phyloP scores from a whole-genome alignment of 495 filamentous ascomycete species.

The Aspergillus olivimuriae region DNA sequence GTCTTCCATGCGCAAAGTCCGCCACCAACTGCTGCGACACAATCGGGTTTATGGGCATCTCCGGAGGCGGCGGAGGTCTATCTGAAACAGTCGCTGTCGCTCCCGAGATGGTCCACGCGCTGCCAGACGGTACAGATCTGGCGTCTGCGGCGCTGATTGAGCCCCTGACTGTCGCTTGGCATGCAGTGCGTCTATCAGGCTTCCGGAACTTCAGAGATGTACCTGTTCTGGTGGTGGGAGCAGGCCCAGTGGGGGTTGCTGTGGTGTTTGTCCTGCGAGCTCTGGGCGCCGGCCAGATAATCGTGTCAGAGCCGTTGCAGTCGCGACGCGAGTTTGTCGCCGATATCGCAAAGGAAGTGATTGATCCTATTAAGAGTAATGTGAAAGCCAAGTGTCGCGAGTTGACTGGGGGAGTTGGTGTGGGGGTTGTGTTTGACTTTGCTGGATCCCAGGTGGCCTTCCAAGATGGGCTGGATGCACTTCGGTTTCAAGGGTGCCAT shows the following conservation, averaged over 20 bases:
- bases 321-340: slow-evolving; percentile 1
- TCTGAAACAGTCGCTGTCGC: slow-evolving; percentile 7
- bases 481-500: slow-evolving; percentile 40
- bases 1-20: slow-evolving; percentile 34
- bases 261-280: slow-evolving; percentile 45
- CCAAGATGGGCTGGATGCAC: slow-evolving; percentile 30
- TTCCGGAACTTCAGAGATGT: slow-evolving; percentile 38
- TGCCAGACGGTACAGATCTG: slow-evolving; percentile 24
- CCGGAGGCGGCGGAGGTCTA: slow-evolving; percentile 24
- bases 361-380: slow-evolving; percentile 43
- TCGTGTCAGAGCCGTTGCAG: slow-evolving; percentile 13
- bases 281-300: slow-evolving; percentile 28
- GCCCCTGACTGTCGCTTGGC: slow-evolving; percentile 53
- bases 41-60: slow-evolving; percentile 44
- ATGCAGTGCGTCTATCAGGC: slow-evolving; percentile 43
- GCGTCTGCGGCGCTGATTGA: slow-evolving; percentile 45
- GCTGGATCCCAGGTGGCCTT: slow-evolving; percentile 43
- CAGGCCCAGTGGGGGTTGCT: slow-evolving; percentile 51
- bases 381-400: slow-evolving; percentile 29
- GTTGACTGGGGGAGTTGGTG: slow-evolving; percentile 36
- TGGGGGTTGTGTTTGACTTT: slow-evolving; percentile 45
- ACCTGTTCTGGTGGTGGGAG: slow-evolving; percentile 45
- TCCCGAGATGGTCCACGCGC: slow-evolving; percentile 3
- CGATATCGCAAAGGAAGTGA: slow-evolving; percentile 11
- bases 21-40: slow-evolving; percentile 42